Evolutionary conservation across 2,329 filamentous ascomycete genomes (phyloP), one percentile per base, ranked within the genome.

Genomic region (Monascus ruber): DNA sequence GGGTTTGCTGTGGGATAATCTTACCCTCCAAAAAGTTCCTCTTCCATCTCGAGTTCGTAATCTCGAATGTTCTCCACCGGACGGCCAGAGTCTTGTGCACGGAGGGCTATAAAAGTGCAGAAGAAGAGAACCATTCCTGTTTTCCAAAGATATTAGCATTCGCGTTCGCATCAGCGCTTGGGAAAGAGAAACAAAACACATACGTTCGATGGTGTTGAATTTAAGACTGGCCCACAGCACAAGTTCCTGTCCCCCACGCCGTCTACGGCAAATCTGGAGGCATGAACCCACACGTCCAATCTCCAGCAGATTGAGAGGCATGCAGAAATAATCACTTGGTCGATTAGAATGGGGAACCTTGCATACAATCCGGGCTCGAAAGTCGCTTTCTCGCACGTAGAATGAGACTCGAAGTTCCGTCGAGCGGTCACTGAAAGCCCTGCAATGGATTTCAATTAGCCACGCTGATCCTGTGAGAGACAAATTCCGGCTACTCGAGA

Each of bases 111-210:
- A 40, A 76, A 70, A 0, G 70, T 71, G 44, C 66, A 71, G 51
- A 73, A 75, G 54, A 78, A 77, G 1, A 75, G 51, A 3, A 74
- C 70, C 68, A 78, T 70, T 35, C 65, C 70, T 74, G 34, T 4
- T 26, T 8, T 26, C 24, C 7, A 26, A 4, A 7, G 26, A 6
- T 4, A 34, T 34, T 24, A 6, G 24, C 28, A 5, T 25, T 7
- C 3, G 24, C 5, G 3, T 17, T 17, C 17, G 17, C 17, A 17
- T 17, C 2, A 17, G 17, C 17, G 17, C 3, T 17, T 17, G 17
- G 3, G 17, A 17, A 17, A 17, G 17, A 17, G 17, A 17, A 17
- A 17, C 17, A 3, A 31, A 17, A 17, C 34, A 51, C 57, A 38
- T 59, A 73, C 73, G 62, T 54, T 79, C 75, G 40, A 75, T 71